Evolutionary conservation across 1,284 basidiomycete genomes (phyloP).

Genomic region (Pseudozyma sp.): DNA sequence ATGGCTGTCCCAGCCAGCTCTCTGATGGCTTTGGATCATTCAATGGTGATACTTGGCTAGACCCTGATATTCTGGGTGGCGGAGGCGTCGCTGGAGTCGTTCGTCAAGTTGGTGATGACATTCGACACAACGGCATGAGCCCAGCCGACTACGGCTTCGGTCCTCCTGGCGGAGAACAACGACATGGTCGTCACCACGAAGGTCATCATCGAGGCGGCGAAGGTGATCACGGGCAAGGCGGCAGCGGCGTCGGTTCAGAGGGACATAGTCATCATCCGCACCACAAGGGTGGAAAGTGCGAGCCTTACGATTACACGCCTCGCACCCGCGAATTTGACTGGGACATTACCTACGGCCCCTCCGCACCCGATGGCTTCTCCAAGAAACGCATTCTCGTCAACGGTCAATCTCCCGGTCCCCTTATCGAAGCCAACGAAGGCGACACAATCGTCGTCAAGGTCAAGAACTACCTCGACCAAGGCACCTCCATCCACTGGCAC

Average conservation of each 20-base stretch:
- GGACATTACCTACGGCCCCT: conserved; percentile 41
- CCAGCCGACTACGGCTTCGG: conserved; percentile 16
- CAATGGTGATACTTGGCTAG: conserved; percentile 9
- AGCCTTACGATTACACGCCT: conserved; percentile 36
- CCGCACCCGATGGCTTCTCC: conserved; percentile 54
- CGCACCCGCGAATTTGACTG: conserved; percentile 51
- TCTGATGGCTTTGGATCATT: neutral
- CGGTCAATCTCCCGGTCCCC: conserved; percentile 58
- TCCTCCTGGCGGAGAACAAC: neutral
- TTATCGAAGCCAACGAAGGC: conserved; percentile 61
- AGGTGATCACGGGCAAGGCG: no score
- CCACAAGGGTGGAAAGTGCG: conserved; percentile 10
- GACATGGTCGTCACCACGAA: neutral
- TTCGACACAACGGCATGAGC: neutral
- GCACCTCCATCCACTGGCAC: conserved; percentile 65
- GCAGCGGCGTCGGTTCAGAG: neutral
- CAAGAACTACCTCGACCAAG: conserved; percentile 50
- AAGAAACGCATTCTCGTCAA: conserved; percentile 62
- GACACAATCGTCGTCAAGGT: conserved; percentile 62
- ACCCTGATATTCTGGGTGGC: conserved; percentile 7
- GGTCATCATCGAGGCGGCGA: neutral
- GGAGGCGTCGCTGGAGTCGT: conserved; percentile 1
- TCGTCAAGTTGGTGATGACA: neutral
- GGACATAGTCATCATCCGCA: neutral
- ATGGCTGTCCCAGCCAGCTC: neutral